Evolutionary conservation across 129 eudicot genomes (phyloP).

Genomic region (Ambrosia trifida): DNA sequence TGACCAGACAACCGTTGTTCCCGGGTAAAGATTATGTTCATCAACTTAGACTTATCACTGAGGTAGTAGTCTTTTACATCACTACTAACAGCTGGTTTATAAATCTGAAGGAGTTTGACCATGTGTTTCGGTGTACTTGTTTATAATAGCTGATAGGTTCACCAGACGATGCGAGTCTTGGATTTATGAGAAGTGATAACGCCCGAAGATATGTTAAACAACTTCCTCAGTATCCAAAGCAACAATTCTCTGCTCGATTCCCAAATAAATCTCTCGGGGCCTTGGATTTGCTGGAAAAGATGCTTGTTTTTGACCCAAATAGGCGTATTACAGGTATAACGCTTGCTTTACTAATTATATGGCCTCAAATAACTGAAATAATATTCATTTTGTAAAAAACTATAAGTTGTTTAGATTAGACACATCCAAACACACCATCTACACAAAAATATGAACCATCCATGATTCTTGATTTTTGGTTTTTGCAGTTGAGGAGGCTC

Average conservation of each 20-base stretch:
- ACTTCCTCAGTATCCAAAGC: constrained; percentile 65
- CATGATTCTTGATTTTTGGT: constrained; percentile 1
- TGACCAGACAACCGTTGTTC: constrained; percentile 26
- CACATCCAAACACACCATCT: background rate
- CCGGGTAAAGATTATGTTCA: constrained; percentile 31
- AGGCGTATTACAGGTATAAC: constrained; percentile 67
- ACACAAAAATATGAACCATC: background rate
- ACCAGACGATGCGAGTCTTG: constrained; percentile 71
- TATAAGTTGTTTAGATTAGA: too few species aligned
- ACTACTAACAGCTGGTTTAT: background rate
- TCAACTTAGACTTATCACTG: constrained; percentile 29
- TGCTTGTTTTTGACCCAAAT: constrained; percentile 82
- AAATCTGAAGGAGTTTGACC: background rate
- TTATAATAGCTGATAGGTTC: constrained; percentile 60
- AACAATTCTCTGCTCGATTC: constrained; percentile 61
- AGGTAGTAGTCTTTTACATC: constrained; percentile 9
- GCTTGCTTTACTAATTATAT: background rate
- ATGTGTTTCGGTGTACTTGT: background rate
- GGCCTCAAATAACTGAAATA: background rate
- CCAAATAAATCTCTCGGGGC: constrained; percentile 61
- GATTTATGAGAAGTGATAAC: constrained; percentile 66
- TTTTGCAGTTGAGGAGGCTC: constrained; percentile 26
- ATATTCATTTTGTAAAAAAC: too few species aligned
- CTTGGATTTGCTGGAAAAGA: constrained; percentile 63
- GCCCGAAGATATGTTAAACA: constrained; percentile 75